Evolutionary conservation across 441 rosid genomes (phyloP).

Genomic region (Gossypium davidsonii): DNA sequence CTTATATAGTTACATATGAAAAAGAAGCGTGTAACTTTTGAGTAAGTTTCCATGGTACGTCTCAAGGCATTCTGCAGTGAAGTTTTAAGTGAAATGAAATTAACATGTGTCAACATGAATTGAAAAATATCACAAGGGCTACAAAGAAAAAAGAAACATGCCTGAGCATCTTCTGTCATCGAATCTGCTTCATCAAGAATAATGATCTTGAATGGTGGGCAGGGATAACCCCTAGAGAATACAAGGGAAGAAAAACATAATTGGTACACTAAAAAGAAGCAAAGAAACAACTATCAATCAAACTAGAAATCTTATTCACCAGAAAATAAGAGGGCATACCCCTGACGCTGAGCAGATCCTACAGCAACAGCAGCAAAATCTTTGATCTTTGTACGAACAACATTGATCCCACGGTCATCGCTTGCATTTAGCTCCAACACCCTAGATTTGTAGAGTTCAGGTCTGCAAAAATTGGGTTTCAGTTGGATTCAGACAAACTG

Average conservation of each 20-base stretch:
- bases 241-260: background rate
- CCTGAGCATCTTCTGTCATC: constrained; percentile 99
- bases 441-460: constrained; percentile 85
- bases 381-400: constrained; percentile 92
- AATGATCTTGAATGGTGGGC: constrained; percentile 89
- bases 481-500: background rate
- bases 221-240: constrained; percentile 66
- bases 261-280: background rate
- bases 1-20: constrained; percentile 89
- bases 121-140: background rate
- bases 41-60: constrained; percentile 93
- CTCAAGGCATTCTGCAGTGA: constrained; percentile 71
- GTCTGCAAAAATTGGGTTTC: constrained; percentile 39
- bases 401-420: constrained; percentile 97
- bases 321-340: constrained; percentile 33
- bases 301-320: background rate
- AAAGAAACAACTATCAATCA: background rate
- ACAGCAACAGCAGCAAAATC: constrained; percentile 96
- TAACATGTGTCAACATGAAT: constrained; percentile 3
- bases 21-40: constrained; percentile 92
- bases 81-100: background rate
- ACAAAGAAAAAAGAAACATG: constrained; percentile 19
- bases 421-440: constrained; percentile 97
- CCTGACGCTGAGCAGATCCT: constrained; percentile 58
- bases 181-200: constrained; percentile 96